phyloP scores from a whole-genome alignment of 2,329 filamentous ascomycete genomes.

The Pyrenochaeta sp. region DNA sequence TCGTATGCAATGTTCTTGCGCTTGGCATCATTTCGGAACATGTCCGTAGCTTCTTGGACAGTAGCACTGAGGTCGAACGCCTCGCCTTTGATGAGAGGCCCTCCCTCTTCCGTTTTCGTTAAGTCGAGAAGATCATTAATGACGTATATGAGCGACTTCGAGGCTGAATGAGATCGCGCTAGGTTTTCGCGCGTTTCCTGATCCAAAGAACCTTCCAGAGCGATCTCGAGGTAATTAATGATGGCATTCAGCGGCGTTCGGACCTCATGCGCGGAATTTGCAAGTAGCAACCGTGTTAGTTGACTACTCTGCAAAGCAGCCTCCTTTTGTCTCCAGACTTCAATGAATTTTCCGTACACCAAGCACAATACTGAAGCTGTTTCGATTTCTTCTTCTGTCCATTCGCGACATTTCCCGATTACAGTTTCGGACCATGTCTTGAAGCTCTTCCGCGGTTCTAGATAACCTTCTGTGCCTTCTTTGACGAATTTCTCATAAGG shows the following conservation, averaged over 20 bases:
- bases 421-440: constrained; percentile 83
- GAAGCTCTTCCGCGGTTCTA: constrained; percentile 83
- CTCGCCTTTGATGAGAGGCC: constrained; percentile 80
- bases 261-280: constrained; percentile 91
- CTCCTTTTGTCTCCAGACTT: constrained; percentile 93
- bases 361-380: constrained; percentile 87
- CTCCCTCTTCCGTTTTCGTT: constrained; percentile 86
- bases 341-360: constrained; percentile 89
- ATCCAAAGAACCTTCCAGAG: constrained; percentile 81
- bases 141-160: constrained; percentile 90
- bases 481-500: constrained; percentile 81
- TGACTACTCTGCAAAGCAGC: constrained; percentile 82
- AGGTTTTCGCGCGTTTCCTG: constrained; percentile 85
- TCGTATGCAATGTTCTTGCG: constrained; percentile 78
- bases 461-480: constrained; percentile 74
- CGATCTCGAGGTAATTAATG: constrained; percentile 93
- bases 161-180: constrained; percentile 85
- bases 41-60: constrained; percentile 77
- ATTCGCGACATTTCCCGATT: constrained; percentile 82
- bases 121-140: constrained; percentile 92
- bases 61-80: constrained; percentile 76
- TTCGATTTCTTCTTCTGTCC: constrained; percentile 88
- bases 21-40: constrained; percentile 76
- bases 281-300: constrained; percentile 78
- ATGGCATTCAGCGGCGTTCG: constrained; percentile 91